Evolutionary conservation across 192 early-diverging fungal genomes (phyloP), one percentile per base, ranked within the genome.

Genomic region (Gorgonomyces haynaldii): DNA sequence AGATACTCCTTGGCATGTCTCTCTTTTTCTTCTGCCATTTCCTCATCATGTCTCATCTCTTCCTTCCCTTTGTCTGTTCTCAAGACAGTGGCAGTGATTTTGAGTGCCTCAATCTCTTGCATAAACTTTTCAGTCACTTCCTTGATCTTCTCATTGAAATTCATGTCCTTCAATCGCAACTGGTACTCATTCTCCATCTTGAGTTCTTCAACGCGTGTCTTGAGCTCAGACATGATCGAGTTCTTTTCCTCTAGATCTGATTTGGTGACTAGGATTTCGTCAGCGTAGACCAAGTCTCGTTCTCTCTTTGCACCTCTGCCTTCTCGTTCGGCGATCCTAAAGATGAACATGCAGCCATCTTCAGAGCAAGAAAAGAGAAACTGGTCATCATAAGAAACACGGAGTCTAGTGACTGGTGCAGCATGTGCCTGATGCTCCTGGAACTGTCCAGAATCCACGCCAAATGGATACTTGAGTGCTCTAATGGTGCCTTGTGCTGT

Each of bases 131-230:
- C 77, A 12, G 75, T 78, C 20, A 69, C 59, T 56, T 79, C 69
- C 42, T 76, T 79, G 53, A 80, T 69, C 54, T 79, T 78, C 52
- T 80, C 77, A 59, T 74, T 79, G 57, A 67, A 79, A 52, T 78
- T 79, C 74, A 80, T 78, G 49, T 80, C 77, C 49, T 80, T 80
- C 12, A 80, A 53, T 13, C 75, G 48, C 13, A 80, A 57, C 49
- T 80, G 77, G 54, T 80, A 80, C 43, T 80, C 77, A 55, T 80
- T 76, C 54, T 80, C 77, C 72, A 79, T 70, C 47, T 80, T 80
- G 22, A 80, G 58, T 41, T 80, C 77, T 41, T 80, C 75, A 4
- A 80, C 72, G 17, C 72, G 60, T 5, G 71, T 69, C 46, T 70
- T 66, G 20, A 80, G 61, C 45, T 80, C 77, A 19, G 63, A 49